phyloP scores from a whole-genome alignment of 768 basidiomycete genomes.

The Rhizopogon rudus region DNA sequence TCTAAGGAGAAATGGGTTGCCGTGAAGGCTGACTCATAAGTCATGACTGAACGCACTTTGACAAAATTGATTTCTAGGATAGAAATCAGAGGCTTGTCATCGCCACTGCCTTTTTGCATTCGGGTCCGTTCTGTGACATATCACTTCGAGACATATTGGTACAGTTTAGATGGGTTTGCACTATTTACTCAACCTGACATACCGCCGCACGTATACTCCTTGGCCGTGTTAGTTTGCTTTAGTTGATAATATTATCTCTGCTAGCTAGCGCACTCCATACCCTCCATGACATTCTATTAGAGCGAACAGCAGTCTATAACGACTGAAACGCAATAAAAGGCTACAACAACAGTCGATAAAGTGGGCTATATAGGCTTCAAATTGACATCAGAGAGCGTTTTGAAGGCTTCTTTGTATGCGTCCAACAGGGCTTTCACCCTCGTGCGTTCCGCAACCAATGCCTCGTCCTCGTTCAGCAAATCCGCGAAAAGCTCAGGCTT shows the following conservation, averaged over 20 bases:
- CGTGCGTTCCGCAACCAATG: slow-evolving; percentile 87
- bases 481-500: slow-evolving; percentile 92
- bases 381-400: slow-evolving; percentile 78
- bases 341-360: not conserved
- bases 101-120: slow-evolving; percentile 3
- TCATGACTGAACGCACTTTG: slow-evolving; percentile 1
- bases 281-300: not conserved
- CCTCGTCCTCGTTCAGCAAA: slow-evolving; percentile 92
- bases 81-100: not conserved
- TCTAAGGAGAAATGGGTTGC: slow-evolving; percentile 74
- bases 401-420: slow-evolving; percentile 94
- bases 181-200: slow-evolving; percentile 7
- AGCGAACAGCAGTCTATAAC: not conserved
- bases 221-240: not conserved
- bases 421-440: slow-evolving; percentile 92
- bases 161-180: slow-evolving; percentile 18
- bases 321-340: not conserved
- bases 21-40: slow-evolving; percentile 50
- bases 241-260: not conserved
- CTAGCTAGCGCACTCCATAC: not conserved
- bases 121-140: slow-evolving; percentile 12
- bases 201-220: not conserved
- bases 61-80: not conserved
- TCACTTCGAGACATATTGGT: slow-evolving; percentile 14
- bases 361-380: slow-evolving; percentile 51